Evolutionary conservation across 352 stramenopile genomes (phyloP).

Genomic region (Pythium monospermum): DNA sequence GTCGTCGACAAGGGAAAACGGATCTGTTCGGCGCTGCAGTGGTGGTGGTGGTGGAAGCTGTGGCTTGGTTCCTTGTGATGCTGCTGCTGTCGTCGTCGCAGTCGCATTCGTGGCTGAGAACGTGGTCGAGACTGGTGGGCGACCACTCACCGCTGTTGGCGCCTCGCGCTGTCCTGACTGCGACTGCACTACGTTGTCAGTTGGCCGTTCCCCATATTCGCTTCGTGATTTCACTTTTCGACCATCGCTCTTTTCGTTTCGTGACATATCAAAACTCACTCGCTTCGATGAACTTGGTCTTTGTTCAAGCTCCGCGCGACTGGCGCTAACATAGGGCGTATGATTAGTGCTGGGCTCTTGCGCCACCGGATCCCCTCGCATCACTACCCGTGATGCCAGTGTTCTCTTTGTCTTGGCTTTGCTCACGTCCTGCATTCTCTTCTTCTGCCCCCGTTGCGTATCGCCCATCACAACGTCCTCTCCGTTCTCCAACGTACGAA

Average conservation of each 20-base stretch:
- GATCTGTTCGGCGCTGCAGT: conserved; percentile 4
- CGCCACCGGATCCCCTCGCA: conserved; percentile 5
- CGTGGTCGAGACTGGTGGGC: background rate
- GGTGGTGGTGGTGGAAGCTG: background rate
- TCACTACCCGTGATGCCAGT: conserved; percentile 3
- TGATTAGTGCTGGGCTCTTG: no score
- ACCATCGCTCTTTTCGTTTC: background rate
- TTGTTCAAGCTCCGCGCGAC: no score
- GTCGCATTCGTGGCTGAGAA: background rate
- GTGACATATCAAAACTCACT: background rate
- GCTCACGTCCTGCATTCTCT: background rate
- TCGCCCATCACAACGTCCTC: conserved; percentile 2
- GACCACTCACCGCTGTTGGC: background rate
- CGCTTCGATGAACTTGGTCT: no score
- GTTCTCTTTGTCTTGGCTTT: background rate
- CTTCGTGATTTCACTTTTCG: background rate
- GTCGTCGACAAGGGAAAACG: conserved; percentile 19
- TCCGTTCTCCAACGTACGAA: conserved; percentile 32
- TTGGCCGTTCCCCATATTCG: background rate
- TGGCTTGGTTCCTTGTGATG: background rate
- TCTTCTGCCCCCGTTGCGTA: background rate
- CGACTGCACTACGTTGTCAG: no score
- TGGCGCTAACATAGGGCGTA: no score
- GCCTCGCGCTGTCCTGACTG: background rate
- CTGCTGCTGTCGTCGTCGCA: background rate